Percentiles rank a stretch among this genome's conserved stretches.
Evolutionary conservation across 768 basidiomycete species (phyloP).

Genomic region (Hericium erinaceus): DNA sequence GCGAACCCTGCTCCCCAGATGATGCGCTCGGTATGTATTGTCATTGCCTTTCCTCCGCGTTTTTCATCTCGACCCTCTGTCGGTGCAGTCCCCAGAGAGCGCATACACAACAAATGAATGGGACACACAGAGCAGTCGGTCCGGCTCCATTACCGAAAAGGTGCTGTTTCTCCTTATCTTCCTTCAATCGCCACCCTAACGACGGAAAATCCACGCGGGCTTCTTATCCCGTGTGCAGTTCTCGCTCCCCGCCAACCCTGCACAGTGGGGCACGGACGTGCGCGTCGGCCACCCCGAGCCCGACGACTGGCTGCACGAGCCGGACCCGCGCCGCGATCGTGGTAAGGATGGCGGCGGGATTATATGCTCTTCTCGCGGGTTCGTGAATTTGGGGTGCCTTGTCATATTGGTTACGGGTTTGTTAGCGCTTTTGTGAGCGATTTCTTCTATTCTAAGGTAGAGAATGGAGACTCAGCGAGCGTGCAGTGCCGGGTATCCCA

Average conservation of each 20-base stretch:
- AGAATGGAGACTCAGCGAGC: not conserved
- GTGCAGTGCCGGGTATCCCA: conserved; percentile 21
- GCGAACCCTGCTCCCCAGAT: too few species aligned
- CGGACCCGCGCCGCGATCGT: conserved; percentile 21
- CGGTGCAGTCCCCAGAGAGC: too few species aligned
- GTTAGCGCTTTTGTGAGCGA: conserved; percentile 6
- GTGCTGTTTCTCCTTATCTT: too few species aligned
- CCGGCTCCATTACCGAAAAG: too few species aligned
- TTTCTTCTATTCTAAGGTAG: conserved; percentile 15
- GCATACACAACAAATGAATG: too few species aligned
- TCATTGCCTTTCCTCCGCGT: too few species aligned
- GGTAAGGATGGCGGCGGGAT: conserved; percentile 26
- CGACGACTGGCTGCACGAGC: conserved; percentile 25
- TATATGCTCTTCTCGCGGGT: conserved; percentile 29
- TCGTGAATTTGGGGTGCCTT: conserved; percentile 30
- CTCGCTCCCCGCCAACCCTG: conserved; percentile 20
- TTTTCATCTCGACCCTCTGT: too few species aligned
- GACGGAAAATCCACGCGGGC: too few species aligned
- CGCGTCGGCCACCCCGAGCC: conserved; percentile 13
- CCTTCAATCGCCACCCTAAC: too few species aligned
- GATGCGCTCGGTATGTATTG: too few species aligned
- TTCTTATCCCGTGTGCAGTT: conserved; percentile 1
- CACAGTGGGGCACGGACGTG: conserved; percentile 20
- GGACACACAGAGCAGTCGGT: too few species aligned
- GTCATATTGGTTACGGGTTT: conserved; percentile 2